These are phyloP conservation scores for Candida sojae DNA, from an alignment of 1,139 yeast genomes.

Conservation along the genomic window DNA sequence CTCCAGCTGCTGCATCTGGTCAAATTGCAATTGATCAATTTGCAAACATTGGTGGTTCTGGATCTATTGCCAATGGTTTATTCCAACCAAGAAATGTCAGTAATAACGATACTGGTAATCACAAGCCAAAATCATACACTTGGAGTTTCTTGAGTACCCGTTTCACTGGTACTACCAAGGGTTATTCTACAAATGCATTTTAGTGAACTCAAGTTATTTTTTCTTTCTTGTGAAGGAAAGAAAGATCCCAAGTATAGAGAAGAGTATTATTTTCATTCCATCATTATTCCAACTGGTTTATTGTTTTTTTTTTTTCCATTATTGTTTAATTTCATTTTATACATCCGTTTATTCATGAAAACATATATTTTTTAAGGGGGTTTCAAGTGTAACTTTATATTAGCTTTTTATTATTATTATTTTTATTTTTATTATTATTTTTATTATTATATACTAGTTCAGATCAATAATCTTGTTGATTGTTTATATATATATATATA, in stretches of 20 bases:
- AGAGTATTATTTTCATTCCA: not conserved
- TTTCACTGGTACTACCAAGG: constrained; percentile 55
- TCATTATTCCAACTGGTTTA: not conserved
- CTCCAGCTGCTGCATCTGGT: constrained; percentile 81
- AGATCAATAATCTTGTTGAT: not conserved
- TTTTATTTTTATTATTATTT: constrained; percentile 1
- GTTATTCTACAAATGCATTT: constrained; percentile 65
- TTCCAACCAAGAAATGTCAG: constrained; percentile 84
- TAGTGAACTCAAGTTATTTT: not conserved
- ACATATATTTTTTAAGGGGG: constrained; percentile 4
- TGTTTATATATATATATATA: constrained; percentile 1
- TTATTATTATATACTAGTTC: constrained; percentile 4
- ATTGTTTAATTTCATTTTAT: not conserved
- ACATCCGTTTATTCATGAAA: constrained; percentile 2
- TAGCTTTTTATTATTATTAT: constrained; percentile 7
- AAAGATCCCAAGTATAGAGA: not conserved
- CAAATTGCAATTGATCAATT: constrained; percentile 29
- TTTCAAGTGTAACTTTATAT: constrained; percentile 9
- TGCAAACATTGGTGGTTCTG: constrained; percentile 25
- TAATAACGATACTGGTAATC: constrained; percentile 81
- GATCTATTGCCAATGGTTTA: constrained; percentile 65
- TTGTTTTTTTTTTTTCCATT: not conserved
- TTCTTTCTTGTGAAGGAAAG: not conserved
- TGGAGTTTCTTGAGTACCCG: constrained; percentile 49
- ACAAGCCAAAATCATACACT: constrained; percentile 47